A percentile compares a stretch with the other conserved stretches of the same genome.
These are phyloP conservation scores for Penicillium sp. DNA, from an alignment of 2,329 filamentous ascomycete species.

Conservation along the genomic window DNA sequence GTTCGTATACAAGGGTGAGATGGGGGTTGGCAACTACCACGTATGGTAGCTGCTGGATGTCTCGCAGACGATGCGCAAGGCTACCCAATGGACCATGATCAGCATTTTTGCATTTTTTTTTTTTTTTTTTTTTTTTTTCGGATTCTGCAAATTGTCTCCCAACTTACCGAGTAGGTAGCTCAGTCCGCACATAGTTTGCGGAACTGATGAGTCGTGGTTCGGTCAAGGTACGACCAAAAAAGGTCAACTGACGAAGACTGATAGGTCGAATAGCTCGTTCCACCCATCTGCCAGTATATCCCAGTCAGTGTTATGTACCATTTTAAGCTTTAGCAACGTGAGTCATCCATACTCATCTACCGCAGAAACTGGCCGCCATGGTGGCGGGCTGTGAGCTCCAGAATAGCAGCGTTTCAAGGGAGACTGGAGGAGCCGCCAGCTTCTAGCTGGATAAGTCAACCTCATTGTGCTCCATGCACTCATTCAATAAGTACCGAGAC, in stretches of 20 bases:
- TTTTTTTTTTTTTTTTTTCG: rapidly evolving
- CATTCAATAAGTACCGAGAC: not conserved
- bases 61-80: slow-evolving; percentile 88
- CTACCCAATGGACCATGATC: slow-evolving; percentile 44
- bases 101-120: not conserved
- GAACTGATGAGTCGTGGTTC: slow-evolving; percentile 87
- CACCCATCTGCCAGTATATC: slow-evolving; percentile 70
- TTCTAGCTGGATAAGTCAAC: slow-evolving; percentile 35
- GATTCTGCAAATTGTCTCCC: not conserved
- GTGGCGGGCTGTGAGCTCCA: slow-evolving; percentile 44
- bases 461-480: slow-evolving; percentile 40
- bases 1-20: slow-evolving; percentile 90
- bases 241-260: slow-evolving; percentile 91
- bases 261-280: slow-evolving; percentile 91
- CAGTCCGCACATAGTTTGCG: slow-evolving; percentile 94
- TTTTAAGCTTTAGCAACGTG: slow-evolving; percentile 6
- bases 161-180: slow-evolving; percentile 76
- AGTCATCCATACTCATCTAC: slow-evolving; percentile 56
- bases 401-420: slow-evolving; percentile 30
- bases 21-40: slow-evolving; percentile 94
- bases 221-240: slow-evolving; percentile 91
- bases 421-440: slow-evolving; percentile 31
- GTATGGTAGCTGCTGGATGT: slow-evolving; percentile 96
- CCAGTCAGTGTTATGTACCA: slow-evolving; percentile 14
- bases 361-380: slow-evolving; percentile 59